Evolutionary conservation across 2,329 filamentous ascomycete species (phyloP).

Genomic region (Aspergillus latus): DNA sequence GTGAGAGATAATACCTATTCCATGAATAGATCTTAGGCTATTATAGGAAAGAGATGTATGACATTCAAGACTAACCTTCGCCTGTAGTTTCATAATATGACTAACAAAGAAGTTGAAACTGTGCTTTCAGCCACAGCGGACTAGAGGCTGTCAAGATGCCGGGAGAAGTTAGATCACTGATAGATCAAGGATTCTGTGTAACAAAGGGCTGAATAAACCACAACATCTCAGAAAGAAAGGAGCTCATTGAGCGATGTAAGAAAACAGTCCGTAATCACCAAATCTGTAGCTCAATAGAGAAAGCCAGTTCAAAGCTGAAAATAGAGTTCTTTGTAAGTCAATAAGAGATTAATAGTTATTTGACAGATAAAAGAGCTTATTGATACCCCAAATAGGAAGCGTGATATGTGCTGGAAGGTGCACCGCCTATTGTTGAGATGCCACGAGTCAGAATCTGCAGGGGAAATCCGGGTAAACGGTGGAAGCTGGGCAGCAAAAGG

Average conservation of each 20-base stretch:
- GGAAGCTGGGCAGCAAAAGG: neutral
- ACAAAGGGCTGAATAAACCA: neutral
- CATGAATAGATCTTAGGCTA: conserved; percentile 4
- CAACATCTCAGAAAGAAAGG: neutral
- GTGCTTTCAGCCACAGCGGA: neutral
- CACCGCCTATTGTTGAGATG: neutral
- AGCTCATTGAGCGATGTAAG: neutral
- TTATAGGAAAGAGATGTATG: neutral
- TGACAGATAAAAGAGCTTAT: conserved; percentile 8
- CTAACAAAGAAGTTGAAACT: conserved; percentile 1
- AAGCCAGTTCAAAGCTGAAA: neutral
- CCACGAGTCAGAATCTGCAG: neutral
- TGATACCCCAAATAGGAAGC: conserved; percentile 14
- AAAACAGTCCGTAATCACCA: neutral
- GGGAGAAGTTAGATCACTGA: neutral
- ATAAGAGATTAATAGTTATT: conserved; percentile 11
- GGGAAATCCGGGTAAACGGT: neutral
- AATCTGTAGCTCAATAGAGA: conserved; percentile 9
- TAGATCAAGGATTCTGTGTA: neutral
- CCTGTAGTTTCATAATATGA: neutral
- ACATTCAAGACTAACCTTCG: neutral
- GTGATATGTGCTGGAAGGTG: neutral
- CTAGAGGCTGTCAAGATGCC: neutral
- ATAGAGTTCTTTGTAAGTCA: neutral
- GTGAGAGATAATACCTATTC: neutral